Evolutionary conservation across 208 protist genomes (phyloP).

Genomic region (Crithidia thermophila): DNA sequence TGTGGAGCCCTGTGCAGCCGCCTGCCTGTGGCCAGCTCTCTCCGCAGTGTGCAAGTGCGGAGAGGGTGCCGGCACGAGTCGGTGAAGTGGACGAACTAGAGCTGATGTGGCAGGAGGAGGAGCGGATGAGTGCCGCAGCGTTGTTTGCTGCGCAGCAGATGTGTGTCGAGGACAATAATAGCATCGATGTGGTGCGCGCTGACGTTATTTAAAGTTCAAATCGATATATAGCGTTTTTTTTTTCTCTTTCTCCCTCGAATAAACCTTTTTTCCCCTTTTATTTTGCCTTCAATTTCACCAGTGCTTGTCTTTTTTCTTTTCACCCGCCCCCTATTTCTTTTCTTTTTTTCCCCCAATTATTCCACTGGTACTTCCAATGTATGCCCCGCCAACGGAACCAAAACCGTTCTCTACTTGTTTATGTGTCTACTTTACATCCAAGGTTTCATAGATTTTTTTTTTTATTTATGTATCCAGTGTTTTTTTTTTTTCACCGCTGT

Average conservation of each 20-base stretch:
- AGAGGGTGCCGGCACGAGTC: background rate
- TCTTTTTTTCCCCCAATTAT: background rate
- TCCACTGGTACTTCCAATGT: no score
- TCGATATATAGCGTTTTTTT: no score
- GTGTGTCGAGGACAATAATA: background rate
- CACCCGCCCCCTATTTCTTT: no score
- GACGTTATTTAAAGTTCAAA: no score
- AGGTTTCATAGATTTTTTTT: no score
- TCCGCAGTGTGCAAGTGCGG: no score
- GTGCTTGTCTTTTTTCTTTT: background rate
- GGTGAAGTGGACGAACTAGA: background rate
- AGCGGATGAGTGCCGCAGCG: background rate
- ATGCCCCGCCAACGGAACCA: no score
- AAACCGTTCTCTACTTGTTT: no score
- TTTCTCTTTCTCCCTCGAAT: background rate
- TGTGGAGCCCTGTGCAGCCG: slow-evolving; percentile 7
- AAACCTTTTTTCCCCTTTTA: background rate
- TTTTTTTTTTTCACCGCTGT: no score
- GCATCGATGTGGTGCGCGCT: no score
- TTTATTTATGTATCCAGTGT: background rate
- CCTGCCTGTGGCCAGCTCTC: background rate
- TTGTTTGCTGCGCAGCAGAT: slow-evolving; percentile 17
- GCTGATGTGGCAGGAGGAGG: no score
- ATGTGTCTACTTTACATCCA: no score
- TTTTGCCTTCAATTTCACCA: background rate